These are phyloP conservation scores for Xylariaceae sp. DNA, from an alignment of 2,329 filamentous ascomycete species.

Conservation along the genomic window DNA sequence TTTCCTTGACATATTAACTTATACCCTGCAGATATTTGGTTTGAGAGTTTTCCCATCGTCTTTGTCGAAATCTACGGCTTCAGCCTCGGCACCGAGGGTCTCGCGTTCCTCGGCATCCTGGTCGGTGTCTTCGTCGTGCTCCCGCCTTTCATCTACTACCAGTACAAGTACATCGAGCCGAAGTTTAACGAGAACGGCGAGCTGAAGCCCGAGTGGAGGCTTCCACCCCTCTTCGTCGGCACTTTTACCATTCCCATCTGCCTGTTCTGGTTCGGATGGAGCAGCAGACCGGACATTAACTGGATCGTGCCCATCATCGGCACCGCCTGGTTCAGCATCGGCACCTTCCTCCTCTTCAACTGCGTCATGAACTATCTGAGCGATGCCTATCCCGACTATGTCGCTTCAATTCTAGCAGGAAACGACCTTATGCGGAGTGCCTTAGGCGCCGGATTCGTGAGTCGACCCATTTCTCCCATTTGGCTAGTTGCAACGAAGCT, in stretches of 20 bases:
- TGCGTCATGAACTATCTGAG: conserved; percentile 18
- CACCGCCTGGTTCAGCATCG: conserved; percentile 34
- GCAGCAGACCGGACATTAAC: conserved; percentile 41
- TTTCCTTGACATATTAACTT: too few relatives aligned
- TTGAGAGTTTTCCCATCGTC: conserved; percentile 47
- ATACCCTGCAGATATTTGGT: too few relatives aligned
- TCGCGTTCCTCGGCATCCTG: conserved; percentile 41
- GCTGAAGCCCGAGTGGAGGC: conserved; percentile 57
- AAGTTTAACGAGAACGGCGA: conserved; percentile 52
- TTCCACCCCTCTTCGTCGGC: conserved; percentile 51
- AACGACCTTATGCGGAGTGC: conserved; percentile 14
- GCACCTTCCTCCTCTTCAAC: conserved; percentile 18
- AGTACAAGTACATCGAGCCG: conserved; percentile 55
- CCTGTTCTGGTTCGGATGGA: conserved; percentile 54
- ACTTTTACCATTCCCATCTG: conserved; percentile 47
- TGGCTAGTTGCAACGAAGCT: too few relatives aligned
- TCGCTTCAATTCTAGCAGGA: conserved; percentile 18
- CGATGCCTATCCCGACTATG: conserved; percentile 14
- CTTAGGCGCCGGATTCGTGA: conserved; percentile 15
- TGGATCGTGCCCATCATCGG: conserved; percentile 49
- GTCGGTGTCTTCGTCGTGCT: conserved; percentile 38
- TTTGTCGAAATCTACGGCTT: conserved; percentile 43
- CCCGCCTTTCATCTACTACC: conserved; percentile 53
- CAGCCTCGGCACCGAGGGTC: conserved; percentile 36
- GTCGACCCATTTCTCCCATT: not conserved